Evolutionary conservation across 305 asterid genomes (phyloP).

Genomic region (Nicotiana rustica): DNA sequence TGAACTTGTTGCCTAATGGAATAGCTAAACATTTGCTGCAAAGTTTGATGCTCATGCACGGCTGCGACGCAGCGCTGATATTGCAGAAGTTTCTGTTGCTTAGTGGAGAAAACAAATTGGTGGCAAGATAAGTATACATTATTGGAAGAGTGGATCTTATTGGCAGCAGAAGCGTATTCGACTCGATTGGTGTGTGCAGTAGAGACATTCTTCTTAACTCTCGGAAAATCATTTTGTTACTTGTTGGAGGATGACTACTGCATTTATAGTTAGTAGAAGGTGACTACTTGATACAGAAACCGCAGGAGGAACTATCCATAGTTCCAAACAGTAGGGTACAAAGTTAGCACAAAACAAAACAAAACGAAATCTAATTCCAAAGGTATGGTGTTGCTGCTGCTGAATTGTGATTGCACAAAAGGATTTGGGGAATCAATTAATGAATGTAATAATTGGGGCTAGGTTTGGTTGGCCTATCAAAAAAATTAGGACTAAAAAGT

Average conservation of each 20-base stretch:
- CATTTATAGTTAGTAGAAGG: neutral
- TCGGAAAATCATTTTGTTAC: neutral
- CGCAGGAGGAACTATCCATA: neutral
- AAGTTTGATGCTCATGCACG: neutral
- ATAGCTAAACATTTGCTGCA: neutral
- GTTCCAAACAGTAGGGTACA: neutral
- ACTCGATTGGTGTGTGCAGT: neutral
- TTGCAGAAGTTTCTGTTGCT: too few relatives aligned
- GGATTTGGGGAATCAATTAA: too few relatives aligned
- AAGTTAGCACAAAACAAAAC: neutral
- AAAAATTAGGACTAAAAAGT: too few relatives aligned
- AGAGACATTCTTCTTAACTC: neutral
- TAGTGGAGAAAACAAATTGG: neutral
- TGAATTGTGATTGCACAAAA: too few relatives aligned
- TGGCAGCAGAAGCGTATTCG: neutral
- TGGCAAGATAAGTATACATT: neutral
- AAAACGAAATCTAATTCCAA: neutral
- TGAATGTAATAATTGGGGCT: too few relatives aligned
- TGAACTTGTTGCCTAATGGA: neutral
- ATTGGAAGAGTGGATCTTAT: neutral
- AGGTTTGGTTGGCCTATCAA: too few relatives aligned
- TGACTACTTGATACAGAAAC: neutral
- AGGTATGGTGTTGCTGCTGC: neutral
- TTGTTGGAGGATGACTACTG: neutral
- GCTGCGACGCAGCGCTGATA: too few relatives aligned